phyloP scores from a whole-genome alignment of 495 filamentous ascomycete genomes.

The Immersiella caudata region DNA sequence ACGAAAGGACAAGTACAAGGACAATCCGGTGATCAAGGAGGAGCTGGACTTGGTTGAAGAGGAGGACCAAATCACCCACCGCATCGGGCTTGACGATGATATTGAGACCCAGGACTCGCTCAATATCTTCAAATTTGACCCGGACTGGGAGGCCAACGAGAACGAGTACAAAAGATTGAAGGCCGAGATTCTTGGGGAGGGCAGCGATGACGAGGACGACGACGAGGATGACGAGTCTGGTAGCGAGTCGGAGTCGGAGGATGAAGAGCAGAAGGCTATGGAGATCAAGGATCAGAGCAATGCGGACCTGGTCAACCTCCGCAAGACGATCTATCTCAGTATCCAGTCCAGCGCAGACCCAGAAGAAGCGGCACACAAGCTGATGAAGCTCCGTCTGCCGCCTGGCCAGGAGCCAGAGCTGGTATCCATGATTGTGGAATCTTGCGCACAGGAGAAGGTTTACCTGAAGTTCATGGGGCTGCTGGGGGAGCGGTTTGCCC shows the following conservation, averaged over 20 bases:
- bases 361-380: constrained; percentile 93
- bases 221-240: constrained; percentile 72
- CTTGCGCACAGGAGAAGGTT: constrained; percentile 90
- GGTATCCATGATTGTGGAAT: constrained; percentile 95
- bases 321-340: constrained; percentile 93
- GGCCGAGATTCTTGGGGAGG: constrained; percentile 93
- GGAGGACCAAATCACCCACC: constrained; percentile 95
- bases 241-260: constrained; percentile 77
- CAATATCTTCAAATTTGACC: constrained; percentile 94
- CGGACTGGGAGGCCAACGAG: constrained; percentile 88
- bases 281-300: constrained; percentile 99
- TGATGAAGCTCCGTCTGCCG: constrained; percentile 89
- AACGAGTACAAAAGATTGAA: constrained; percentile 85
- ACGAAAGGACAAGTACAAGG: constrained; percentile 94
- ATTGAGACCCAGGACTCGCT: constrained; percentile 80
- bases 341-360: constrained; percentile 95
- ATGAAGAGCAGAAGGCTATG: constrained; percentile 67
- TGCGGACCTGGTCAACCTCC: constrained; percentile 88
- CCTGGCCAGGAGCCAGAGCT: constrained; percentile 87
- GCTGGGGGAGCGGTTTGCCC: constrained; percentile 91
- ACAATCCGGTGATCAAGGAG: constrained; percentile 85
- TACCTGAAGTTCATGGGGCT: constrained; percentile 96
- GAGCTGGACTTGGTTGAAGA: constrained; percentile 96
- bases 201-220: constrained; percentile 73
- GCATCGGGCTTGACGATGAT: constrained; percentile 74